These are phyloP conservation scores for Hippophae gyantsensis DNA, from an alignment of 306 rosid species.

Conservation along the genomic window DNA sequence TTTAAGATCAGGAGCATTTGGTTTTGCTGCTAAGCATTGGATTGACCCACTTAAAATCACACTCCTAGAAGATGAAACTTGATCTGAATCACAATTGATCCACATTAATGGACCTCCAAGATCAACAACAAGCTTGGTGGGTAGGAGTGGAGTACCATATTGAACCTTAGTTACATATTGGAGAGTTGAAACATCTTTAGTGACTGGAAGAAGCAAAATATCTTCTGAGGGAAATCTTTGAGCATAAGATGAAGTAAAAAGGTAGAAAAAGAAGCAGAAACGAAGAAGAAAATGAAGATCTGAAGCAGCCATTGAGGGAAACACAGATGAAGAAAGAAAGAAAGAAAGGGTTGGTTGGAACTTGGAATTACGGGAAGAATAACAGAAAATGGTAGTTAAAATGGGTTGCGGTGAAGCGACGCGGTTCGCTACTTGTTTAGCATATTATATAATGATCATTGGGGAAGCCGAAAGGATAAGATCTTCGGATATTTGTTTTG, in stretches of 20 bases:
- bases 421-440: neutral
- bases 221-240: neutral
- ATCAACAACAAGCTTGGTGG: conserved; percentile 43
- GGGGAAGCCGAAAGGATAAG: neutral
- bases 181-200: conserved; percentile 36
- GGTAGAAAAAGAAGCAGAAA: neutral
- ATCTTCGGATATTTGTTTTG: neutral
- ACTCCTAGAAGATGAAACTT: conserved; percentile 19
- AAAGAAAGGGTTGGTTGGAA: neutral
- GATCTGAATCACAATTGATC: conserved; percentile 30
- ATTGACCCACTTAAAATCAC: conserved; percentile 39
- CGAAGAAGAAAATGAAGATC: conserved; percentile 18
- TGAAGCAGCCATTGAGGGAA: conserved; percentile 29
- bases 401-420: neutral
- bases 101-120: conserved; percentile 46
- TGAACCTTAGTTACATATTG: conserved; percentile 48
- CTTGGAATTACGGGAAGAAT: neutral
- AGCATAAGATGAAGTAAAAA: conserved; percentile 1
- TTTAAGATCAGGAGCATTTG: neutral
- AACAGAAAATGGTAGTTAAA: neutral
- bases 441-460: neutral
- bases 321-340: neutral
- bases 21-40: conserved; percentile 41
- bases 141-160: conserved; percentile 30
- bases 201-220: conserved; percentile 22